phyloP scores from a whole-genome alignment of 306 rosid genomes.

The Argentina anserina region DNA sequence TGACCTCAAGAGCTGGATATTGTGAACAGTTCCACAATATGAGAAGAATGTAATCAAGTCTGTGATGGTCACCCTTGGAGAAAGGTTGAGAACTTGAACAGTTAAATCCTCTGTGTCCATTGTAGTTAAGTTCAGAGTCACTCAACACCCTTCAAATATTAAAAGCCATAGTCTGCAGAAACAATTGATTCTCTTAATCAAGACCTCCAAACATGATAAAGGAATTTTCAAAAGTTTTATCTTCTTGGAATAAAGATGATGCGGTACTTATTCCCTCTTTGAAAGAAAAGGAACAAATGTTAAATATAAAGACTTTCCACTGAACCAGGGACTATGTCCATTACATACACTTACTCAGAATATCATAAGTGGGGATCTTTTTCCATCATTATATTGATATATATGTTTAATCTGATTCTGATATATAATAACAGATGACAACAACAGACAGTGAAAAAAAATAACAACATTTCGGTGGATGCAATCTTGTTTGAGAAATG shows the following conservation, averaged over 20 bases:
- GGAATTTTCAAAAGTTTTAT: not conserved
- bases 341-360: not conserved
- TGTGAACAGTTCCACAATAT: conserved; percentile 25
- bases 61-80: conserved; percentile 6
- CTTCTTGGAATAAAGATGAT: not conserved
- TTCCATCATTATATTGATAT: not conserved
- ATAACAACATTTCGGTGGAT: not conserved
- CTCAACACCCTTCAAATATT: not conserved
- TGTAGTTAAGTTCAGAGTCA: not conserved
- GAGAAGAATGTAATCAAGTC: conserved; percentile 22
- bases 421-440: not conserved
- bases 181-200: not conserved
- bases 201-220: conserved; percentile 7
- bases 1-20: conserved; percentile 15
- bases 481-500: not conserved
- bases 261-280: not conserved
- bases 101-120: conserved; percentile 1
- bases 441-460: not conserved
- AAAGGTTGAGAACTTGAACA: conserved; percentile 24
- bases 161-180: not conserved
- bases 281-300: not conserved
- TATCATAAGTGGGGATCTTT: not conserved
- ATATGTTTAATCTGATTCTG: not conserved
- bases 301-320: not conserved
- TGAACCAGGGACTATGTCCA: not conserved